Evolutionary conservation across 2,329 filamentous ascomycete species (phyloP), one percentile per base, ranked within the genome.

Genomic region (Raffaelea ambrosiae): DNA sequence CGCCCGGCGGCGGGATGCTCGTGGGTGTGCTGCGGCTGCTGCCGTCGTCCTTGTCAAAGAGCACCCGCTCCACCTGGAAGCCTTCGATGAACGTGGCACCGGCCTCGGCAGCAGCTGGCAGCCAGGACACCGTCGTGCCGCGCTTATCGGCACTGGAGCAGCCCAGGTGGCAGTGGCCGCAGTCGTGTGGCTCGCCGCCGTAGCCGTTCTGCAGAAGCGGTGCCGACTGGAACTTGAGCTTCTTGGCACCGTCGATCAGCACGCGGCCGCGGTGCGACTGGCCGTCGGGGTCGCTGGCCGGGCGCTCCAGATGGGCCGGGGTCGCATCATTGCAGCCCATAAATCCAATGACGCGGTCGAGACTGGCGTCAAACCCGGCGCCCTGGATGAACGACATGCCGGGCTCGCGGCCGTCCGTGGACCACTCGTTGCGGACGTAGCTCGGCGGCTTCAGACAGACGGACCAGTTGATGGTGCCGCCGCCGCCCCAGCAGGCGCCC

Each of bases 381-480:
- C 82, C 82, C 0, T 78, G 81, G 61, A 95, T 94, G 57, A 95
- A 84, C 0, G 77, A 73, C 21, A 96, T 68, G 47, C 47, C 50
- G 0, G 77, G 74, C 18, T 95, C 67, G 0, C 82, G 81, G 16
- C 67, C 58, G 43, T 71, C 64, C 44, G 77, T 70, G 0, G 86
- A 83, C 90, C 91, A 96, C 65, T 95, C 88, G 55, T 79, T 71
- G 3, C 89, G 79, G 1, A 95, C 86, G 54, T 74, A 86, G 22
- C 77, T 80, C 59, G 91, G 87, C 0, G 87, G 85, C 55, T 74
- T 71, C 45, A 82, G 66, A 44, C 69, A 69, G 9, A 78, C 77
- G 58, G 74, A 85, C 89, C 89, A 96, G 64, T 96, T 96, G 57
- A 95, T 66, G 0, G 87, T 88, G 5, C 89, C 89, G 48, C 90